Conservation (phyloP, 306 rosid species). For the Cucurbita argyrosperma region DNA sequence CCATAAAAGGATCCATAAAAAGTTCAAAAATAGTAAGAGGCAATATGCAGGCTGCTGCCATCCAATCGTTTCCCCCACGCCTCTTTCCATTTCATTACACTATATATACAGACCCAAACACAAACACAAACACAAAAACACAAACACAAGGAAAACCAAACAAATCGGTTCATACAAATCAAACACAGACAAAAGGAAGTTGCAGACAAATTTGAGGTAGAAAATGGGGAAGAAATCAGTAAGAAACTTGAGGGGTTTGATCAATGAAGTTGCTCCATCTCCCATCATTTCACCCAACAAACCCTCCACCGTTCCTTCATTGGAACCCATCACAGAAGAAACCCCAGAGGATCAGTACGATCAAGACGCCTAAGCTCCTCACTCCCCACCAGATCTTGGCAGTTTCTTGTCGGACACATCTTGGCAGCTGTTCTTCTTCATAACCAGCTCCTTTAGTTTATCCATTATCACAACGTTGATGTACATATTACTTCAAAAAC, state of each 20-base stretch:
- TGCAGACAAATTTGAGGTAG: not conserved
- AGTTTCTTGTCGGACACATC: too few relatives aligned
- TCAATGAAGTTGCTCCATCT: slow-evolving; percentile 45
- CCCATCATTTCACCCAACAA: slow-evolving; percentile 34
- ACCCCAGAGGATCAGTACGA: not conserved
- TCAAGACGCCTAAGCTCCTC: not conserved
- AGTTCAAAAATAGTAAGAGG: too few relatives aligned
- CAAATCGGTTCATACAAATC: not conserved
- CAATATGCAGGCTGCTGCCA: not conserved
- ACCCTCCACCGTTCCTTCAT: slow-evolving; percentile 39
- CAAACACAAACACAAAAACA: not conserved
- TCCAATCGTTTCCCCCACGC: not conserved
- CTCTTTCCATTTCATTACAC: not conserved
- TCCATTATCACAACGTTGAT: too few relatives aligned
- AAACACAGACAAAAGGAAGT: not conserved
- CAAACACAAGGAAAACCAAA: not conserved
- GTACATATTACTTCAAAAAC: too few relatives aligned
- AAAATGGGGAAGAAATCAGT: slow-evolving; percentile 22
- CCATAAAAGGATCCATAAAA: too few relatives aligned
- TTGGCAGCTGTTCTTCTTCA: too few relatives aligned
- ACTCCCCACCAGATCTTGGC: too few relatives aligned
- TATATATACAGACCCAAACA: not conserved
- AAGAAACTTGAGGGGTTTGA: slow-evolving; percentile 23
- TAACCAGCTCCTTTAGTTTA: too few relatives aligned
- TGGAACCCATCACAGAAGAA: slow-evolving; percentile 40